Base-by-base conservation (phyloP, 2,329 filamentous ascomycete genomes). In the Xylariaceae sp. region DNA sequence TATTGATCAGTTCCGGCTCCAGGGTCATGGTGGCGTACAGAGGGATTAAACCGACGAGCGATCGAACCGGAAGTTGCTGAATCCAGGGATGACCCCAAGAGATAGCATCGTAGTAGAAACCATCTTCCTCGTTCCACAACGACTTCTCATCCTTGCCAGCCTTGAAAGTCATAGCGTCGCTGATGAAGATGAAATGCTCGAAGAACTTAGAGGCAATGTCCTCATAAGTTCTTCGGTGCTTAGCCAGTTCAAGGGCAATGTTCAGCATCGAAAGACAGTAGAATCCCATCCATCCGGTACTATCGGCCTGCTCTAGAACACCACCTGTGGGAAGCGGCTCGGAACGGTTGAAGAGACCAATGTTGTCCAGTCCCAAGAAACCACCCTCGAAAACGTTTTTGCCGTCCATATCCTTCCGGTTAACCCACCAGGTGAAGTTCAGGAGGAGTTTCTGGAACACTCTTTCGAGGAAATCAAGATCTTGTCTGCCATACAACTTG, bases 351-450 rank as follows among this genome's bases (percentile, higher is more conserved):
- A 97, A 97, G 41, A 97, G 78, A 56, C 94, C 94, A 73, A 97
- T 97, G 73, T 97, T 97, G 82, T 97, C 93, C 55, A 97, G 80
- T 51, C 93, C 93, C 6, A 97, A 79, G 80, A 97, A 97, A 49
- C 93, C 93, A 66, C 93, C 94, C 72, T 97, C 94, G 67, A 97
- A 97, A 34, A 97, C 89, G 70, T 97, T 97, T 78, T 97, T 97
- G 69, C 92, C 93, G 8, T 96, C 90, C 9, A 83, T 82, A 69
- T 97, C 93, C 75, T 97, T 97, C 60, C 93, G 88, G 73, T 97
- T 97, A 17, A 97, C 93, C 93, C 93, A 97, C 94, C 94, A 97
- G 3, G 94, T 97, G 74, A 97, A 97, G 77, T 97, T 97, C 64
- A 97, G 80, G 23, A 97, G 79, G 61, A 97, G 76, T 74, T 97